phyloP scores from a whole-genome alignment of 257 asterid species.

The Fraxinus anomala region DNA sequence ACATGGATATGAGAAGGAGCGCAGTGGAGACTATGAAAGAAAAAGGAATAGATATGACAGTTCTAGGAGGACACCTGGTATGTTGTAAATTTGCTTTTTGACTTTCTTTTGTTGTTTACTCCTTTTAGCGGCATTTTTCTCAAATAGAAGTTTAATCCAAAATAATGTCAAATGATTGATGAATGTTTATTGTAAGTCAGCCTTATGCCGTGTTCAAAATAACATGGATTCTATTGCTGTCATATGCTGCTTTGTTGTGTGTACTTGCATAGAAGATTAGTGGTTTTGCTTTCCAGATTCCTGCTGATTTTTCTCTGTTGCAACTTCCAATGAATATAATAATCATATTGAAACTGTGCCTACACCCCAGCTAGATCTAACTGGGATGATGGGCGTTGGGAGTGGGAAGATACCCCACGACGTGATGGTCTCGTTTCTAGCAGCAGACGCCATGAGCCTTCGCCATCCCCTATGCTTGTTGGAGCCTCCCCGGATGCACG shows the following conservation, averaged over 20 bases:
- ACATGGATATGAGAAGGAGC: constrained; percentile 48
- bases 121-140: not conserved
- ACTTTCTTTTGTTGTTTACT: not conserved
- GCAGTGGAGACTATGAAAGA: constrained; percentile 50
- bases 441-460: constrained; percentile 61
- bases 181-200: not conserved
- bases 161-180: constrained; percentile 7
- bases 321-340: constrained; percentile 18
- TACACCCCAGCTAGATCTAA: constrained; percentile 72
- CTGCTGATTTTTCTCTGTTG: not conserved
- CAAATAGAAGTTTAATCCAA: not conserved
- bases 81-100: constrained; percentile 23
- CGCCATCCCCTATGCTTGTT: constrained; percentile 77
- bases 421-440: constrained; percentile 56
- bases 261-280: constrained; percentile 9
- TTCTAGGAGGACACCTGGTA: constrained; percentile 69
- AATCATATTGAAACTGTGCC: constrained; percentile 8
- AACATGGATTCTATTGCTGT: not conserved
- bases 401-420: constrained; percentile 89
- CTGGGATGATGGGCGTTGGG: constrained; percentile 99
- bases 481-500: constrained; percentile 97
- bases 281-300: not conserved
- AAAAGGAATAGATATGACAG: constrained; percentile 73
- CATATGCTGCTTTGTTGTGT: not conserved
- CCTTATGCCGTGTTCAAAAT: not conserved